Evolutionary conservation across 208 protist genomes (phyloP).

Genomic region (Crithidia fasciculata): DNA sequence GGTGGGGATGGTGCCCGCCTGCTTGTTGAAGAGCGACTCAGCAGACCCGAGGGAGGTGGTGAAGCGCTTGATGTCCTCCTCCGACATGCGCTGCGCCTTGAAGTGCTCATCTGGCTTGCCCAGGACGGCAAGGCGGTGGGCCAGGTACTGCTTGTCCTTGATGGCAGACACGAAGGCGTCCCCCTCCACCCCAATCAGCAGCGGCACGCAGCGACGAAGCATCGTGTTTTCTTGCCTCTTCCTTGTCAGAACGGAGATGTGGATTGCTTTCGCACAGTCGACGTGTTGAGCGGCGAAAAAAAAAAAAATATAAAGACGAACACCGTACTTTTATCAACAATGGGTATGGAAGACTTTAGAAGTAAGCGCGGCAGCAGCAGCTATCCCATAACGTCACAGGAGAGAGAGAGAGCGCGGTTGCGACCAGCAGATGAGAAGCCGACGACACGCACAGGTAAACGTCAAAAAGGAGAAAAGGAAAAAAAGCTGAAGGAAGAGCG

Average conservation of each 20-base stretch:
- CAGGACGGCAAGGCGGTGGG: conserved; percentile 81
- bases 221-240: conserved; percentile 23
- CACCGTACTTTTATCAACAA: no score
- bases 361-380: no score
- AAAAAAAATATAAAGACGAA: not conserved
- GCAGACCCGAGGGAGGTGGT: conserved; percentile 80
- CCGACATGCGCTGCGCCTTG: conserved; percentile 54
- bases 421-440: no score
- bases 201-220: conserved; percentile 61
- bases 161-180: conserved; percentile 79
- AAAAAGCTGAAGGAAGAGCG: no score
- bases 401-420: no score
- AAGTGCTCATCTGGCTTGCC: conserved; percentile 65
- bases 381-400: no score
- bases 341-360: no score
- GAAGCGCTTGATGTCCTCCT: conserved; percentile 84
- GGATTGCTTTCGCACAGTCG: no score
- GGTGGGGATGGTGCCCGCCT: conserved; percentile 70
- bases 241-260: not conserved
- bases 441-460: no score
- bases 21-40: conserved; percentile 89
- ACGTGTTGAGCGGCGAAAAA: not conserved
- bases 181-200: conserved; percentile 77
- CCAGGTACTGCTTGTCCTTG: conserved; percentile 79
- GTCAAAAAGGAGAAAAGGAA: no score